Percentiles rank a stretch among this genome's conserved stretches.
Conservation (phyloP, 768 basidiomycete genomes). For the Pleurotus djamor region DNA sequence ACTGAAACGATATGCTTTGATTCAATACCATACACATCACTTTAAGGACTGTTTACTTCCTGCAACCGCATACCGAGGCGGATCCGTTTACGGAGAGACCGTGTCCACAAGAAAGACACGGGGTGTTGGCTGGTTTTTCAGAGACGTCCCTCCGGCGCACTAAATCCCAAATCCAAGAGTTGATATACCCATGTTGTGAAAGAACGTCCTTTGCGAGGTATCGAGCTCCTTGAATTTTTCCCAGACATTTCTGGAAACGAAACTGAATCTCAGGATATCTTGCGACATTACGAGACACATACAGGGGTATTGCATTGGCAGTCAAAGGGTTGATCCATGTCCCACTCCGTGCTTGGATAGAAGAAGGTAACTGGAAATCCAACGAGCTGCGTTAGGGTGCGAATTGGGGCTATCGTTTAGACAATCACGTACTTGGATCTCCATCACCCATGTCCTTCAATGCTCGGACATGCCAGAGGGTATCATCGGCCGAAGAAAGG, state of each 20-base stretch:
- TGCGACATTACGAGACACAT: slow-evolving; percentile 9
- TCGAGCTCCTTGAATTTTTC: slow-evolving; percentile 43
- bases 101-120: slow-evolving; percentile 8
- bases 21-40: background rate
- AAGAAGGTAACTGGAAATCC: slow-evolving; percentile 49
- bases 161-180: slow-evolving; percentile 37
- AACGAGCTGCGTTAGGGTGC: slow-evolving; percentile 21
- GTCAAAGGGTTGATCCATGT: slow-evolving; percentile 61
- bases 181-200: slow-evolving; percentile 31
- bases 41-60: background rate
- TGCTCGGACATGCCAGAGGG: slow-evolving; percentile 49
- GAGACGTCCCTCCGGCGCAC: slow-evolving; percentile 7
- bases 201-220: slow-evolving; percentile 36
- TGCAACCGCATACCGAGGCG: slow-evolving; percentile 8
- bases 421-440: slow-evolving; percentile 30
- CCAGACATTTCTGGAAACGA: slow-evolving; percentile 38
- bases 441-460: slow-evolving; percentile 34
- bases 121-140: background rate
- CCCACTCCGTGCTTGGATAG: slow-evolving; percentile 70
- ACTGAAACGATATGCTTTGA: background rate
- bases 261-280: background rate
- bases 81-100: slow-evolving; percentile 2
- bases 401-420: background rate
- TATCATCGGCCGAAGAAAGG: slow-evolving; percentile 35
- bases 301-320: slow-evolving; percentile 49